Evolutionary conservation across 1,139 yeast species (phyloP), one percentile per base, ranked within the genome.

Genomic region (Meyerozyma smithsonii): DNA sequence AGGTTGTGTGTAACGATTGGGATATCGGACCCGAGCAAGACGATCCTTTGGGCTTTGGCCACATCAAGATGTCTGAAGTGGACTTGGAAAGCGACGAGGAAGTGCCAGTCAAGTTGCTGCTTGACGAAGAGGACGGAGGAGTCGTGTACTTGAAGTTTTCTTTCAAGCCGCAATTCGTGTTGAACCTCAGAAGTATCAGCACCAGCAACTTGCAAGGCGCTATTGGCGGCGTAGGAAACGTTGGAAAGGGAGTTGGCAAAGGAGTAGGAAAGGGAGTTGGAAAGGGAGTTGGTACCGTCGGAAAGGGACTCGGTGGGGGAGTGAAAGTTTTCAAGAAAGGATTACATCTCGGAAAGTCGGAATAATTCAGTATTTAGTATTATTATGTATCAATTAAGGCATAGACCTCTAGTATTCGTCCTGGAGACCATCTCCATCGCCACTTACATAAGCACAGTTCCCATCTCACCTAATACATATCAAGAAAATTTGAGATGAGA

Each of bases 1-100:
- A 66, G 43, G 69, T 86, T 37, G 76, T 72, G 41, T 79, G 86
- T 24, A 73, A 60, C 52, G 98, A 92, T 58, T 90, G 97, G 96
- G 98, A 92, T 62, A 78, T 90, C 49, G 96, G 96, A 46, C 80
- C 85, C 21, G 87, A 81, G 46, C 79, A 76, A 46, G 94, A 92
- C 59, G 97, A 92, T 60, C 69, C 74, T 45, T 70, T 92, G 43
- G 96, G 97, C 42, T 65, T 65, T 26, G 88, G 82, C n/a, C 52
- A 55, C 20, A 58, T 89, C 43, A 73, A 78, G 14, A 64, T 92
- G 46, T 61, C 76, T 0, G 78, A 80, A 10, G 69, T 92, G 33
- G 81, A 82, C 50, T 16, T 30, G 16, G 77, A 82, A 10, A 66
- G 73, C 24, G 71, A 72, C 36, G 72, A 74, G 11, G 81, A 78